phyloP scores from a whole-genome alignment of 305 asterid species.

The Fraxinus nigra region DNA sequence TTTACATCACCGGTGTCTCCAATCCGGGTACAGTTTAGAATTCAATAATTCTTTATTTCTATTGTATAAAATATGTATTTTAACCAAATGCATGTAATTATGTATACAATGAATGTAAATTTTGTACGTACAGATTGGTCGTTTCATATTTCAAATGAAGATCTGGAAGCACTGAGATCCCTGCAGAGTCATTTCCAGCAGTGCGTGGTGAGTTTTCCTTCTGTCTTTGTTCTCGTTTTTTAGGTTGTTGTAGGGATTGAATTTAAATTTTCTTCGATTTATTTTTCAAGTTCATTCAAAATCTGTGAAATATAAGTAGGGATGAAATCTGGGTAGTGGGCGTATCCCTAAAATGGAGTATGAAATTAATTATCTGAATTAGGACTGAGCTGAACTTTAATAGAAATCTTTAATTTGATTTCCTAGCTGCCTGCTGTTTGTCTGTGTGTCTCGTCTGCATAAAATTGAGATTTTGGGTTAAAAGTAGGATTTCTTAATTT shows the following conservation, averaged over 20 bases:
- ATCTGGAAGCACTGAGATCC: conserved; percentile 59
- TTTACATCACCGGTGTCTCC: conserved; percentile 64
- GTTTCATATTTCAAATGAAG: conserved; percentile 47
- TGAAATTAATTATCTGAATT: neutral
- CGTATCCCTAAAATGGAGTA: neutral
- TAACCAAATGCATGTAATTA: neutral
- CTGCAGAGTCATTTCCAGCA: conserved; percentile 61
- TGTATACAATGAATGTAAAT: neutral
- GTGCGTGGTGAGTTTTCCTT: conserved; percentile 71
- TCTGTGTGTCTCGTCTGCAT: neutral
- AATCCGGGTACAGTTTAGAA: conserved; percentile 34
- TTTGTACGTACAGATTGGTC: conserved; percentile 42
- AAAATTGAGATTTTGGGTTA: neutral
- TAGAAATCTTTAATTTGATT: neutral
- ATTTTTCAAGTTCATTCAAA: neutral
- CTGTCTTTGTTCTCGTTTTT: neutral
- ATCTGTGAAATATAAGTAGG: neutral
- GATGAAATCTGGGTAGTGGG: neutral
- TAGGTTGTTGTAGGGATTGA: neutral
- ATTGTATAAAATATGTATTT: neutral
- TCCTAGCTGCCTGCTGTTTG: neutral
- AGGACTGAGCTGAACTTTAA: neutral
- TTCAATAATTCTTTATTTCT: neutral
- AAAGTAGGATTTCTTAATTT: neutral
- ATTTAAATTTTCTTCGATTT: neutral